Conservation (phyloP, 257 asterid genomes). For the Solanum commersonii region DNA sequence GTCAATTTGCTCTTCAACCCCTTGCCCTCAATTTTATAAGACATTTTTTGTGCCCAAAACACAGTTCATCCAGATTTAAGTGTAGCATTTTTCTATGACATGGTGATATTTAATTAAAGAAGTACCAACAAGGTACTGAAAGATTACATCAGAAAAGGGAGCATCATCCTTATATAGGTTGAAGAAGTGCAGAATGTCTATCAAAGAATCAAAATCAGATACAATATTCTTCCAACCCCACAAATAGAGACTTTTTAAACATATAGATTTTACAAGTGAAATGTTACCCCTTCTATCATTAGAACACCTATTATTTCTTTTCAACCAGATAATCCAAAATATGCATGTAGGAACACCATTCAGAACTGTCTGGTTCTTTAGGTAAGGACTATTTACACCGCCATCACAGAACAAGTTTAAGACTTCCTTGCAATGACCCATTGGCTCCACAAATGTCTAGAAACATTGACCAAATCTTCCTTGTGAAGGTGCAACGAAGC, state of each 20-base stretch:
- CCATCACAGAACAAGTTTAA: not conserved
- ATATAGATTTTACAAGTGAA: not conserved
- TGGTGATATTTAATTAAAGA: not conserved
- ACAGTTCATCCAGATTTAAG: not conserved
- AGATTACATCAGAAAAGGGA: not conserved
- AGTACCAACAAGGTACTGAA: not conserved
- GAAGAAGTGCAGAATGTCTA: not conserved
- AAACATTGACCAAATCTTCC: not conserved
- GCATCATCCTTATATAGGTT: not conserved
- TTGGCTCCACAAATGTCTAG: not conserved
- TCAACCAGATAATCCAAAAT: not conserved
- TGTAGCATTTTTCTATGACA: not conserved
- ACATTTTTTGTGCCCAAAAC: not conserved
- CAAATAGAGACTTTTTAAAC: not conserved
- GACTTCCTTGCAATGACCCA: not conserved
- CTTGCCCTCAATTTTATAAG: not conserved
- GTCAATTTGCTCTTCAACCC: not conserved
- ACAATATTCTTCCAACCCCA: not conserved
- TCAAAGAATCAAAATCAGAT: not conserved
- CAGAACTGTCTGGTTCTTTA: not conserved
- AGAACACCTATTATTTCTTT: not conserved
- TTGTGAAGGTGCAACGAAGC: not conserved
- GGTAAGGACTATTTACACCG: not conserved
- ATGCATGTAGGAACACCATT: not conserved
- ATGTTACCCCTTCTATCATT: not conserved